Conservation (phyloP, 2,329 filamentous ascomycete species). For the Chaetomiaceae sp. region DNA sequence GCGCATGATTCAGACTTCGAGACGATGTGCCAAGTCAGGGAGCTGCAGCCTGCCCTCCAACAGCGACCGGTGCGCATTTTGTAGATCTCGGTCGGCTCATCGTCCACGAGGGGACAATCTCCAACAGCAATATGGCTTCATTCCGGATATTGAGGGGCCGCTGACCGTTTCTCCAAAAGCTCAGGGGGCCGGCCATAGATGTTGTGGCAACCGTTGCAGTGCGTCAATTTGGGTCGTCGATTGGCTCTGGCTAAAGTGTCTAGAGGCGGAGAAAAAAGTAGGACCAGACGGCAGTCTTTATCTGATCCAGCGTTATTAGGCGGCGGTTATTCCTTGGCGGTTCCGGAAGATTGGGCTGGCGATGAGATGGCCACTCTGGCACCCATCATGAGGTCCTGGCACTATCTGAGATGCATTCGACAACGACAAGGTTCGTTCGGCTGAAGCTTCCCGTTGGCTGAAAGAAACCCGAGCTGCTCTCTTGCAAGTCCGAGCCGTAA, state of each 20-base stretch:
- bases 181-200: background rate
- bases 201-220: background rate
- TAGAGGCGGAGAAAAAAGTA: background rate
- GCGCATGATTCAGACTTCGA: conserved; percentile 16
- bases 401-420: too few species aligned
- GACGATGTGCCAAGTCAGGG: too few species aligned
- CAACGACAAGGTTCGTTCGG: too few species aligned
- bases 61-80: background rate
- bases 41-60: background rate
- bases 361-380: background rate
- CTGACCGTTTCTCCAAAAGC: background rate
- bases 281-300: background rate
- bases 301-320: conserved; percentile 10
- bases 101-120: conserved; percentile 1
- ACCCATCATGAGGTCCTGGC: too few species aligned
- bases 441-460: too few species aligned
- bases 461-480: too few species aligned
- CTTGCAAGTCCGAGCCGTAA: too few species aligned
- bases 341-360: conserved; percentile 14
- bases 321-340: conserved; percentile 22
- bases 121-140: conserved; percentile 10
- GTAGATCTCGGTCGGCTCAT: background rate
- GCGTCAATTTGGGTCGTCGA: background rate
- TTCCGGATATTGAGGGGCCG: conserved; percentile 21
- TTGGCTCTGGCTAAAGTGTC: conserved; percentile 15